phyloP scores from a whole-genome alignment of 1,139 yeast genomes.

The Wickerhamomyces sp. region DNA sequence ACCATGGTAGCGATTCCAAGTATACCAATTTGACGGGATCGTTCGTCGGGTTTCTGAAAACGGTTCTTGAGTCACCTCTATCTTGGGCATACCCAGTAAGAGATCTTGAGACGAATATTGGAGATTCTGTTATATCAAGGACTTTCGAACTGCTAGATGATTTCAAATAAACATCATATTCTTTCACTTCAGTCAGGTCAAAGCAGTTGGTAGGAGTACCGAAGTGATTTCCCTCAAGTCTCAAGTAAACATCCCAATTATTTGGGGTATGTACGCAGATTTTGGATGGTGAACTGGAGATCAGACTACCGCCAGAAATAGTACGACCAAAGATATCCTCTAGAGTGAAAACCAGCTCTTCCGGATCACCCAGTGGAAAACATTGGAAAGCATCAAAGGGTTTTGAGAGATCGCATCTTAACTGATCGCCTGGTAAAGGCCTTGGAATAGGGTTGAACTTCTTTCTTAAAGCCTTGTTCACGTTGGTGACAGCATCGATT shows the following conservation, averaged over 20 bases:
- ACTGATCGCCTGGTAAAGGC: conserved; percentile 62
- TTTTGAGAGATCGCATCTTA: conserved; percentile 68
- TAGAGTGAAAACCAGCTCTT: conserved; percentile 49
- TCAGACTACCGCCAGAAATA: conserved; percentile 60
- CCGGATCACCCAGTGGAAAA: conserved; percentile 63
- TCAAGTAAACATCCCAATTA: conserved; percentile 40
- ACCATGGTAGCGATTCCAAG: conserved; percentile 92
- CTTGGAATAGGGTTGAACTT: conserved; percentile 70
- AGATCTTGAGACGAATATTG: conserved; percentile 74
- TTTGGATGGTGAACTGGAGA: conserved; percentile 35
- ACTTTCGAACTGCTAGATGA: conserved; percentile 35
- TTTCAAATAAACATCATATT: conserved; percentile 36
- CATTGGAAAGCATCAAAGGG: conserved; percentile 61
- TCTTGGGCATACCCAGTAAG: conserved; percentile 91
- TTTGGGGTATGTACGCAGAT: conserved; percentile 42
- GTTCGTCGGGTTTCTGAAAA: conserved; percentile 60
- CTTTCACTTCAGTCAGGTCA: conserved; percentile 31
- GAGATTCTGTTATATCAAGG: conserved; percentile 43
- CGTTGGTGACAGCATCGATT: conserved; percentile 72
- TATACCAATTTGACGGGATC: conserved; percentile 50
- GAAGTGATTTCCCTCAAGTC: conserved; percentile 24
- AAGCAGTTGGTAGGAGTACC: conserved; percentile 30
- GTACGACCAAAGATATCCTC: conserved; percentile 64
- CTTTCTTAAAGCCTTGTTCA: conserved; percentile 61
- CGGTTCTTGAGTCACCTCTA: conserved; percentile 81